Conservation (phyloP, 1,284 basidiomycete species). For the Irpex sp. region DNA sequence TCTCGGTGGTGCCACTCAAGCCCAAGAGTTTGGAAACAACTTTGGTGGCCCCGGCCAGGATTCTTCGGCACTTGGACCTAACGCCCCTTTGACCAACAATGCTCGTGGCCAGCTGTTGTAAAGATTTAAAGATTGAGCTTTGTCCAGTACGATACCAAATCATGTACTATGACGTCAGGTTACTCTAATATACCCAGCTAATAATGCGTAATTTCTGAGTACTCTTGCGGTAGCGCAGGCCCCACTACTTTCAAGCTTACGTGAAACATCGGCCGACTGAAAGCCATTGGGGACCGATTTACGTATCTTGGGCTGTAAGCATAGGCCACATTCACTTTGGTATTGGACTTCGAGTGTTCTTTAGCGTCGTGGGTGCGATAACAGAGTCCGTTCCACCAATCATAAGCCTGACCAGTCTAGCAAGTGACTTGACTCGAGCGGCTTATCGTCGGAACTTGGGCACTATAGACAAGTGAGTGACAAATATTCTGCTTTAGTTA, state of each 20-base stretch:
- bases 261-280: not conserved
- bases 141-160: not conserved
- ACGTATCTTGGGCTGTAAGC: not conserved
- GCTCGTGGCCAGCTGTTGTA: conserved; percentile 6
- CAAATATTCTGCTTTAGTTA: not conserved
- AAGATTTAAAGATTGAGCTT: not conserved
- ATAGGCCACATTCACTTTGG: not conserved
- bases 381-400: not conserved
- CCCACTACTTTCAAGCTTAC: no score
- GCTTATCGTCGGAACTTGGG: not conserved
- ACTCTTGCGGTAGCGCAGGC: no score
- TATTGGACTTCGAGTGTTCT: not conserved
- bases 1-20: conserved; percentile 14
- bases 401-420: not conserved
- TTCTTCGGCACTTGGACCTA: not conserved
- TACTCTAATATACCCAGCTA: not conserved
- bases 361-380: not conserved
- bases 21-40: conserved; percentile 12
- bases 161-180: not conserved
- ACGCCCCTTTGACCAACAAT: not conserved
- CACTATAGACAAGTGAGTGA: not conserved
- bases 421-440: not conserved
- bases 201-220: no score
- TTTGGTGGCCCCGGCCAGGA: conserved; percentile 8
- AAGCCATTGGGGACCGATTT: not conserved